These are phyloP conservation scores for Colletotrichum plurivorum DNA, from an alignment of 2,329 filamentous ascomycete genomes.

Conservation along the genomic window DNA sequence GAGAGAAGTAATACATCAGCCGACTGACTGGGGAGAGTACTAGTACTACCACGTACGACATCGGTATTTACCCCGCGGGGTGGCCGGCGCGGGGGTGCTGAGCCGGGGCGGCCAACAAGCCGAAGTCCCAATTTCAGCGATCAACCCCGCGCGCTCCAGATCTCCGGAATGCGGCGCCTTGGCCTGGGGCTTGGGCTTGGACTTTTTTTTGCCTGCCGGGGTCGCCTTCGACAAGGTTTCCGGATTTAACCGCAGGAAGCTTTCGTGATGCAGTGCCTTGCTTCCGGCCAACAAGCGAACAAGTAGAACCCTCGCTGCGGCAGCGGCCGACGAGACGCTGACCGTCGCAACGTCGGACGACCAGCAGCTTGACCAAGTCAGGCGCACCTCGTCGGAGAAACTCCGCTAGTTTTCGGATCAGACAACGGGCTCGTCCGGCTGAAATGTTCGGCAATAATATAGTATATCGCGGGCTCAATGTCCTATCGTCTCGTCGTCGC, in stretches of 20 bases:
- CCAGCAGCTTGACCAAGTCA: not conserved
- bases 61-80: constrained; percentile 19
- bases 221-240: not conserved
- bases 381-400: constrained; percentile 30
- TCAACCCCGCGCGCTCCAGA: constrained; percentile 23
- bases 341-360: constrained; percentile 24
- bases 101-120: not conserved
- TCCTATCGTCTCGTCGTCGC: too few relatives aligned
- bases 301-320: not conserved
- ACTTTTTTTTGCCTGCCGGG: too few relatives aligned
- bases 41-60: not conserved
- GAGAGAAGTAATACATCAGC: not conserved
- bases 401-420: constrained; percentile 32
- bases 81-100: not conserved
- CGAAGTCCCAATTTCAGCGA: constrained; percentile 17
- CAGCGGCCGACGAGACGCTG: constrained; percentile 21
- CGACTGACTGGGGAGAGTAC: not conserved
- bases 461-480: not conserved
- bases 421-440: not conserved
- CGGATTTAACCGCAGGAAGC: not conserved
- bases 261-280: not conserved
- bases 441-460: not conserved
- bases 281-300: too few relatives aligned
- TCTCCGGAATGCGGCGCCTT: constrained; percentile 3
- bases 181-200: not conserved